Base-by-base conservation (phyloP, 1,284 basidiomycete genomes). In the Coniophora puteana region DNA sequence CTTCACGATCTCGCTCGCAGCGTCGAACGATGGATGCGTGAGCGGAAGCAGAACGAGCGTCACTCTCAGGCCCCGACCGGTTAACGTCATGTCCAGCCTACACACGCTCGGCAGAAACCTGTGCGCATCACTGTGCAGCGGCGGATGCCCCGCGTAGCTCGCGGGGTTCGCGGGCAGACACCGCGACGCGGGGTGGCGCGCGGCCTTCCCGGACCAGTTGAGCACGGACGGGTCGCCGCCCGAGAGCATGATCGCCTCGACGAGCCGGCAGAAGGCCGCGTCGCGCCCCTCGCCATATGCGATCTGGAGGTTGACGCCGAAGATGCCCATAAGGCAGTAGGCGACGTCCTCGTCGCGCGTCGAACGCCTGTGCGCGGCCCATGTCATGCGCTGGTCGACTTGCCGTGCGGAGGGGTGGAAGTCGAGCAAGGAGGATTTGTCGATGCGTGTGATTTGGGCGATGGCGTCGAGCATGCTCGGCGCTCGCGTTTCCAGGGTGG, bases 11-110 rank as follows among this genome's bases (percentile, higher is more conserved):
- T n/a, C n/a, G n/a, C n/a, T n/a, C n/a, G n/a, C n/a, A n/a, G n/a
- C n/a, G n/a, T n/a, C n/a, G n/a, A n/a, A n/a, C n/a, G n/a, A n/a
- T n/a, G n/a, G n/a, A n/a, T n/a, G n/a, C n/a, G n/a, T n/a, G n/a
- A n/a, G n/a, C n/a, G n/a, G n/a, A n/a, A n/a, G n/a, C n/a, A n/a
- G n/a, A n/a, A 40, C 34, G n/a, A 39, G 17, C n/a, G 34, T 18
- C 14, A 40, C 20, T 16, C 34, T 18, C 35, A 40, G 36, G 35
- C 38, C 38, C 14, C 21, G 38, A 23, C 38, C 36, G 20, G 38
- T 40, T 17, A 38, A 21, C 14, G 34, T 22, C 20, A 40, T 40
- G 7, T 40, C 34, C 7, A 40, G 10, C 21, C 12, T n/a, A n/a
- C n/a, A n/a, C n/a, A n/a, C n/a, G n/a, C n/a, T n/a, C n/a, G n/a